Base-by-base conservation (phyloP, 129 eudicot genomes). In the Tanacetum coccineum region DNA sequence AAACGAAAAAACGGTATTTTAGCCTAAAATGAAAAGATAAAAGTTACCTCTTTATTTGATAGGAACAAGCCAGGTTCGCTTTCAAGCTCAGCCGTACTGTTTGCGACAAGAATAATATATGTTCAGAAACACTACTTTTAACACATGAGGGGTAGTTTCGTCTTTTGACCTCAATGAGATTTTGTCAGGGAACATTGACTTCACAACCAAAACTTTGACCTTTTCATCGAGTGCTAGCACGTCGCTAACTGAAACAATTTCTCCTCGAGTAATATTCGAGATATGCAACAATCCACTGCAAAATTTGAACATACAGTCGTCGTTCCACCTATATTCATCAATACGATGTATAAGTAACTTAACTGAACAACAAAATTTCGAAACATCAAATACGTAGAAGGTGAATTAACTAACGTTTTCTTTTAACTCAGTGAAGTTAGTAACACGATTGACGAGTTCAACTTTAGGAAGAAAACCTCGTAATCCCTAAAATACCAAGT, bases 401-500 rank as follows among this genome's bases (percentile, higher is more conserved):
- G 60, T 26, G 13, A 26, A 26, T 53, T 48, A 68, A 39, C 85
- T 65, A 84, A 93, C 96, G 70, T 84, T 84, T 47, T 86, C 81
- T 81, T 93, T 93, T 46, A 93, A 76, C 64, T 88, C 87, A 3
- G 95, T 82, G 85, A 64, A 88, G 61, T 68, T 93, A 81, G 79
- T 89, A 52, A 84, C 84, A 68, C 92, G 88, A 59, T 80, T 85
- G 66, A 84, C 72, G 55, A 93, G 79, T 78, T 88, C 98, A 45
- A 78, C 83, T 75, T 88, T 93, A 19, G 96, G 98, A 71, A 93
- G 95, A 80, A 88, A 93, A 62, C 92, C 96, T 61, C 98, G 87
- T 63, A 93, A 79, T 70, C 98, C 96, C 96, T 93, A 86, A 75
- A 73, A 73, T 44, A 42, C 40, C 21, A 63, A 36, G 13, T 36